These are phyloP conservation scores for Cymbopogon citratus DNA, from an alignment of 176 grass and related monocot genomes.

Conservation along the genomic window DNA sequence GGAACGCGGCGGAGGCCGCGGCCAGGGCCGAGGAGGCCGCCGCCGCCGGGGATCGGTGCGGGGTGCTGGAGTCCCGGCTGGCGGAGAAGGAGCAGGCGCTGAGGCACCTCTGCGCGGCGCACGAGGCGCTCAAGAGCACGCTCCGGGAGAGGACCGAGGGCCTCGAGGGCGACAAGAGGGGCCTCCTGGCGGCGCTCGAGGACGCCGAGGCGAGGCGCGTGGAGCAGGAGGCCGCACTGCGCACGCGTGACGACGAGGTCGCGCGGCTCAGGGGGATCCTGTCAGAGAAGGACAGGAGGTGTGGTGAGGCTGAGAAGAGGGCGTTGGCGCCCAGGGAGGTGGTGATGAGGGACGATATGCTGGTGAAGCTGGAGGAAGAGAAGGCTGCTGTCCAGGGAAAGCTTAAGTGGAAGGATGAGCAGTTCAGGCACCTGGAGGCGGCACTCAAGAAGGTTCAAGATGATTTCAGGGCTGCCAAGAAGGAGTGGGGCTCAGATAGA, in stretches of 20 bases:
- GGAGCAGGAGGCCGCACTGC: constrained; percentile 41
- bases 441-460: constrained; percentile 58
- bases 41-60: not conserved
- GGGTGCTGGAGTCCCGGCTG: constrained; percentile 19
- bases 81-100: constrained; percentile 64
- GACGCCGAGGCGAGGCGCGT: constrained; percentile 38
- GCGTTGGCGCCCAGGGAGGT: constrained; percentile 43
- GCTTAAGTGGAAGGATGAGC: constrained; percentile 84
- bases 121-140: constrained; percentile 52
- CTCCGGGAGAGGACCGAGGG: constrained; percentile 32
- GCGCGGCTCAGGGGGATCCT: constrained; percentile 39
- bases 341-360: constrained; percentile 54
- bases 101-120: constrained; percentile 34
- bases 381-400: constrained; percentile 44
- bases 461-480: constrained; percentile 46
- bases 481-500: constrained; percentile 49
- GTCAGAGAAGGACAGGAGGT: constrained; percentile 51
- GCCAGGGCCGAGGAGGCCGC: constrained; percentile 34
- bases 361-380: constrained; percentile 62
- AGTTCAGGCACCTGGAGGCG: constrained; percentile 86
- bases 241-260: constrained; percentile 43
- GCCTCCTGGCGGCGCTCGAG: constrained; percentile 52
- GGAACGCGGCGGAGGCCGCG: constrained; percentile 36
- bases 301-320: constrained; percentile 45
- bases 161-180: constrained; percentile 49